Conservation (phyloP, 331 rosid species). For the Malus hybrid region DNA sequence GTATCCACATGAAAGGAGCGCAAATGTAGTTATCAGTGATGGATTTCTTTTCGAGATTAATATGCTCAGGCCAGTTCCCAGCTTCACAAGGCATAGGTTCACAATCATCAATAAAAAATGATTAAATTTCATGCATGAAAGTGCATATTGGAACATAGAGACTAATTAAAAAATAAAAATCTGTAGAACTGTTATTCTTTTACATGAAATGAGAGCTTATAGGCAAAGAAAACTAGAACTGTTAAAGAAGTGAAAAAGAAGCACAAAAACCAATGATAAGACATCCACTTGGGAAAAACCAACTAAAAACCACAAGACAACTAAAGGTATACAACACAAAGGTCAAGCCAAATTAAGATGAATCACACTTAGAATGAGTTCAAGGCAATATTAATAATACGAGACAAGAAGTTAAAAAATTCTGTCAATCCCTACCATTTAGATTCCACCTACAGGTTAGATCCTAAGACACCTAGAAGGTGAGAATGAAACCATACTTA, state of each 20-base stretch:
- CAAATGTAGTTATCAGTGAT: conserved; percentile 70
- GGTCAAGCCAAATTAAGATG: neutral
- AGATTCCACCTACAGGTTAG: neutral
- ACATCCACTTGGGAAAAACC: neutral
- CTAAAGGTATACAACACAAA: neutral
- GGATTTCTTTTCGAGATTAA: conserved; percentile 78
- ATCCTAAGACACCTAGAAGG: neutral
- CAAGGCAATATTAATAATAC: neutral
- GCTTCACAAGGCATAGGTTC: conserved; percentile 44
- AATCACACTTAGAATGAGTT: neutral
- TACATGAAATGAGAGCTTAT: neutral
- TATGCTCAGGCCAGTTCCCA: conserved; percentile 97
- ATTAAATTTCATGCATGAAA: conserved; percentile 2
- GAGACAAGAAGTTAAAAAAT: neutral
- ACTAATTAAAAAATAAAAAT: neutral
- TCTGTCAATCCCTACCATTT: neutral
- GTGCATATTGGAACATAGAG: neutral
- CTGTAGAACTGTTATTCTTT: neutral
- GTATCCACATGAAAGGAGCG: conserved; percentile 92
- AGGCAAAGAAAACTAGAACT: neutral
- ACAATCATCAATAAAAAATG: conserved; percentile 15
- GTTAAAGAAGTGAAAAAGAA: neutral
- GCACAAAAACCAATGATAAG: neutral
- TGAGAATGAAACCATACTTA: neutral
- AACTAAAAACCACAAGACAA: neutral